A percentile compares a stretch with the other conserved stretches of the same genome.
phyloP scores from a whole-genome alignment of 2,329 filamentous ascomycete genomes.

The Drechslera avenae region DNA sequence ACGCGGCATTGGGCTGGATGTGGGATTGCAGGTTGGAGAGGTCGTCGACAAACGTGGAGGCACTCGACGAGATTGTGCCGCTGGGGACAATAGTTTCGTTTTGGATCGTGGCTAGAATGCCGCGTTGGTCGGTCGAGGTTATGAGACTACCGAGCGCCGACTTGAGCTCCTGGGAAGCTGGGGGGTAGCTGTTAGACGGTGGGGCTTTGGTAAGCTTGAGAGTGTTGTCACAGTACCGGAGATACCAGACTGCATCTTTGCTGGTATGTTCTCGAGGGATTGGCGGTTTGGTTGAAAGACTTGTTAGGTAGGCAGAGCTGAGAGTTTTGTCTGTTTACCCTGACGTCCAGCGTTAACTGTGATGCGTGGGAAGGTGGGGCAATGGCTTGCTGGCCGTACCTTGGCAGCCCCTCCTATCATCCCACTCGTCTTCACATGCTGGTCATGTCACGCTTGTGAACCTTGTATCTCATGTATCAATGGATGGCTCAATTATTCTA shows the following conservation, averaged over 20 bases:
- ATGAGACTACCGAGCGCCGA: constrained; percentile 74
- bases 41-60: constrained; percentile 66
- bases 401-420: constrained; percentile 8
- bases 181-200: constrained; percentile 20
- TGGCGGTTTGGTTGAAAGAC: neutral
- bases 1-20: constrained; percentile 68
- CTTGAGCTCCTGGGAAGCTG: constrained; percentile 76
- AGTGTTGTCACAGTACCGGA: constrained; percentile 58
- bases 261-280: neutral
- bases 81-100: constrained; percentile 70
- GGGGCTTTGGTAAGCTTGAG: neutral
- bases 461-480: neutral
- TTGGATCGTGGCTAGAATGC: constrained; percentile 71
- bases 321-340: constrained; percentile 8
- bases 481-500: neutral
- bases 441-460: neutral
- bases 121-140: constrained; percentile 65
- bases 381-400: constrained; percentile 14
- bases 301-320: neutral
- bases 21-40: constrained; percentile 66
- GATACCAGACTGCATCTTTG: constrained; percentile 77
- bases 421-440: neutral
- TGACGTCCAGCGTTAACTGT: constrained; percentile 11
- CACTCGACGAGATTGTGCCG: constrained; percentile 57
- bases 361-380: constrained; percentile 30